Evolutionary conservation across 345 rosid genomes (phyloP).

Genomic region (Ceriops zippeliana): DNA sequence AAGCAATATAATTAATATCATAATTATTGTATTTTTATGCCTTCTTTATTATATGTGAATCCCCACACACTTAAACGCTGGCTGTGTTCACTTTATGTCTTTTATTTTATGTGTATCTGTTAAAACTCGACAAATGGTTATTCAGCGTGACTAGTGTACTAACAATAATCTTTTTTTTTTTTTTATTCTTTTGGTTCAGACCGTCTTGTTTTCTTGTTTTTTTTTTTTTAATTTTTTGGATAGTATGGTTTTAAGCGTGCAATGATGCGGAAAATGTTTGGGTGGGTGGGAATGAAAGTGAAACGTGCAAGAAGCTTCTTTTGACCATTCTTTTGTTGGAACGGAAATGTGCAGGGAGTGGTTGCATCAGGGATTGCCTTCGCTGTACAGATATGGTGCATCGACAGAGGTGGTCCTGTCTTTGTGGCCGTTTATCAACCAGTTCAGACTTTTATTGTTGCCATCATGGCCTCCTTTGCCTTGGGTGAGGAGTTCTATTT

Average conservation of each 20-base stretch:
- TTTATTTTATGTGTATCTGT: too few relatives aligned
- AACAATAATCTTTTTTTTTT: too few relatives aligned
- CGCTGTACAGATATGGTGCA: slow-evolving; percentile 99
- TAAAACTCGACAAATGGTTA: too few relatives aligned
- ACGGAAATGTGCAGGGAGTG: slow-evolving; percentile 59
- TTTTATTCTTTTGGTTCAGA: too few relatives aligned
- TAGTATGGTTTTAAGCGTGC: slow-evolving; percentile 3
- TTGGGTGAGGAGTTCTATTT: slow-evolving; percentile 84
- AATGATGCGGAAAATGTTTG: slow-evolving; percentile 15
- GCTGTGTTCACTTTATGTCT: too few relatives aligned
- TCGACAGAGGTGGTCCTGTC: slow-evolving; percentile 98
- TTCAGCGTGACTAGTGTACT: too few relatives aligned
- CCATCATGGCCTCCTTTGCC: slow-evolving; percentile 89
- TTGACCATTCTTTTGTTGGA: background rate
- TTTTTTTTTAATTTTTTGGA: too few relatives aligned
- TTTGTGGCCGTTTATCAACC: slow-evolving; percentile 99
- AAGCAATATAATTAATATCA: too few relatives aligned
- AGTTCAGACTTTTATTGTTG: slow-evolving; percentile 94
- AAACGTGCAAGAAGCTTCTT: slow-evolving; percentile 16
- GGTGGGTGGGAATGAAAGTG: slow-evolving; percentile 14
- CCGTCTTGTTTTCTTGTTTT: too few relatives aligned
- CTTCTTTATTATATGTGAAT: too few relatives aligned
- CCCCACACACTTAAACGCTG: too few relatives aligned
- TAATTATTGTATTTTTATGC: too few relatives aligned
- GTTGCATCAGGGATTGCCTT: slow-evolving; percentile 97